These are phyloP conservation scores for Camelina neglecta DNA, from an alignment of 345 rosid species.

Conservation along the genomic window DNA sequence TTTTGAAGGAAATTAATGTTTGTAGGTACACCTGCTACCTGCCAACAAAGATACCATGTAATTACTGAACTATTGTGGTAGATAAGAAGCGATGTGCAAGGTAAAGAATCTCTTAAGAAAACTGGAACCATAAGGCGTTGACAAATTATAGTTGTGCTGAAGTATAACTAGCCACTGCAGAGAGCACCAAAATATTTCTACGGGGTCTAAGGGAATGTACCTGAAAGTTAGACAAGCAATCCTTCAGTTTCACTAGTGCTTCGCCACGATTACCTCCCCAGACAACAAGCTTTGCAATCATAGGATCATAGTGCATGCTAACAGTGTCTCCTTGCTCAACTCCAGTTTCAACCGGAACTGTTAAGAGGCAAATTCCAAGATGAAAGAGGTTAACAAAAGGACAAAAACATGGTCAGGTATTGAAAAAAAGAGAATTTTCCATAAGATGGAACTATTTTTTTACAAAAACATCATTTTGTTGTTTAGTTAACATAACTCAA, in stretches of 20 bases:
- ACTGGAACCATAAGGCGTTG: slow-evolving; percentile 22
- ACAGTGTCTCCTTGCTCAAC: slow-evolving; percentile 91
- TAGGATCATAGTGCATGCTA: slow-evolving; percentile 99
- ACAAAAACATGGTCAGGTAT: too few species aligned
- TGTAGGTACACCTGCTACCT: slow-evolving; percentile 97
- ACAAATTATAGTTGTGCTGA: not conserved
- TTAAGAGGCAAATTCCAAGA: too few species aligned
- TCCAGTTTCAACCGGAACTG: too few species aligned
- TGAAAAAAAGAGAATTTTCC: too few species aligned
- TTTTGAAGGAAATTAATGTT: slow-evolving; percentile 81
- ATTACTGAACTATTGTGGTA: slow-evolving; percentile 18
- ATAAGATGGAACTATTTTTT: too few species aligned
- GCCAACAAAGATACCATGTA: slow-evolving; percentile 41
- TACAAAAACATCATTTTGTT: too few species aligned
- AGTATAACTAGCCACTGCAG: too few species aligned
- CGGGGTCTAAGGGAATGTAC: slow-evolving; percentile 44
- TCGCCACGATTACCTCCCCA: slow-evolving; percentile 83
- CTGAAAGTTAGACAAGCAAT: slow-evolving; percentile 88
- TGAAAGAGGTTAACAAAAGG: too few species aligned
- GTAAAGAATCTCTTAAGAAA: slow-evolving; percentile 1
- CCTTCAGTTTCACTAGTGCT: slow-evolving; percentile 85
- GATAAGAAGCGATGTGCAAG: not conserved
- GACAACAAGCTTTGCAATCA: slow-evolving; percentile 98
- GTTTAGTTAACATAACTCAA: too few species aligned
- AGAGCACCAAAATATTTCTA: not conserved